Conservation (phyloP, 768 basidiomycete genomes). For the Tremella mesenterica region DNA sequence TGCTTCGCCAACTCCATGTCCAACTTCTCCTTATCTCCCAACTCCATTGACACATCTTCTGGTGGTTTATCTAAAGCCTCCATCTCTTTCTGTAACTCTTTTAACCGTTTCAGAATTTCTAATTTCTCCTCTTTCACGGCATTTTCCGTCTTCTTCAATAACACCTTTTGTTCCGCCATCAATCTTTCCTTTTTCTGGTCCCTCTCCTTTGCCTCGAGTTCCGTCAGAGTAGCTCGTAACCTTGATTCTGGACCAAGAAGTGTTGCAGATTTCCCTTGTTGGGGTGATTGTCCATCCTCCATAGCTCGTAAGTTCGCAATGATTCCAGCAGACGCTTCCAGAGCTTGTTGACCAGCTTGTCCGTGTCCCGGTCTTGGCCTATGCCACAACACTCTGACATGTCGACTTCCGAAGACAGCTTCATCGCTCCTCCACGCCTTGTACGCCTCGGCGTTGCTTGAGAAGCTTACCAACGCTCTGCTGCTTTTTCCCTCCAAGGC, state of each 20-base stretch:
- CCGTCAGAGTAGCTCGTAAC: conserved; percentile 34
- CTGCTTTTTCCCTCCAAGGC: conserved; percentile 66
- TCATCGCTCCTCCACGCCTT: conserved; percentile 87
- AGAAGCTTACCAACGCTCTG: conserved; percentile 82
- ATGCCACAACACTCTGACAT: conserved; percentile 95
- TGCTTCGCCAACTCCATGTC: conserved; percentile 70
- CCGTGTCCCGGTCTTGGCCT: conserved; percentile 87
- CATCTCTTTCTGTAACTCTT: conserved; percentile 73
- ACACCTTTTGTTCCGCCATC: conserved; percentile 76
- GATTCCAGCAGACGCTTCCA: conserved; percentile 71
- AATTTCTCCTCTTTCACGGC: conserved; percentile 67
- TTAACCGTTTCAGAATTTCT: conserved; percentile 63
- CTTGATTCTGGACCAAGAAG: conserved; percentile 43
- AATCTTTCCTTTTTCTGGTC: conserved; percentile 59
- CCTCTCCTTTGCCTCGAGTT: conserved; percentile 25
- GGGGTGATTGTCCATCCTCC: conserved; percentile 17
- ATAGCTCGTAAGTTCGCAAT: conserved; percentile 55
- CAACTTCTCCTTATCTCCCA: conserved; percentile 45
- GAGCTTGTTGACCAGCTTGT: conserved; percentile 61
- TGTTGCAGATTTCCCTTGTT: conserved; percentile 38
- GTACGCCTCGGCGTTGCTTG: conserved; percentile 70
- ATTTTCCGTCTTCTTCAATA: conserved; percentile 61
- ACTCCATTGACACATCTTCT: conserved; percentile 13
- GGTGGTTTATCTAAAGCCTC: conserved; percentile 46
- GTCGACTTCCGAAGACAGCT: conserved; percentile 87